Percentiles rank a stretch among this genome's conserved stretches.
Conservation (phyloP, 352 stramenopile genomes). For the Globisporangium recalcitrans region DNA sequence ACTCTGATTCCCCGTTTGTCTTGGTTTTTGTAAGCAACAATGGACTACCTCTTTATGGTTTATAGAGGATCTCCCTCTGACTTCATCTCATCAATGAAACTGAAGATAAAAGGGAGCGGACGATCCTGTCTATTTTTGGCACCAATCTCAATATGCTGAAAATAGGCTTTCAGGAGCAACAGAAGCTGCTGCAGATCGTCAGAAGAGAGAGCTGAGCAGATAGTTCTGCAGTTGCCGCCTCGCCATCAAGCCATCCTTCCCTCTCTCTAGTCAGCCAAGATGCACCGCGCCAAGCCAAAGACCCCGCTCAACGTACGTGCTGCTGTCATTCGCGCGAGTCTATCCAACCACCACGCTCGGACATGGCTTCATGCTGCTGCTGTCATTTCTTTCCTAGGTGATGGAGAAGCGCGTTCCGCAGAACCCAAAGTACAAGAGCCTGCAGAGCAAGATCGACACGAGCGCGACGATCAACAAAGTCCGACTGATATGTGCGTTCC, state of each 20-base stretch:
- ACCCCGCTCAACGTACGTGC: conserved; percentile 42
- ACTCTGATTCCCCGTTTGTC: too few species aligned
- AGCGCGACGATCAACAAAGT: conserved; percentile 75
- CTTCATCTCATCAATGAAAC: too few species aligned
- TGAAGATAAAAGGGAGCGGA: too few species aligned
- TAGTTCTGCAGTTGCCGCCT: background rate
- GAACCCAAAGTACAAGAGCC: conserved; percentile 74
- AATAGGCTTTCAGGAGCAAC: background rate
- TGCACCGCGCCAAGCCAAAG: conserved; percentile 68
- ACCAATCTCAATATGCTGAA: background rate
- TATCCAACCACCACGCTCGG: too few species aligned
- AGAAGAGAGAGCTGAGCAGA: too few species aligned
- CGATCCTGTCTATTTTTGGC: background rate
- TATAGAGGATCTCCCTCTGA: too few species aligned
- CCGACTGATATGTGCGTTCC: conserved; percentile 58
- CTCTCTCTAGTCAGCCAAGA: conserved; percentile 18
- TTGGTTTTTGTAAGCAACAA: too few species aligned
- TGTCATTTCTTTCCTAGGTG: conserved; percentile 23
- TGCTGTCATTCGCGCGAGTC: too few species aligned
- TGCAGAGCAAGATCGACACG: conserved; percentile 73
- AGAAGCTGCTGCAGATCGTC: background rate
- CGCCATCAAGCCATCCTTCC: background rate
- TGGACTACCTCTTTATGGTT: too few species aligned
- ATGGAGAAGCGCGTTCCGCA: conserved; percentile 80
- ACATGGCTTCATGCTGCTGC: background rate